Base-by-base conservation (phyloP, 768 basidiomycete species). In the Tulasnella sp. region DNA sequence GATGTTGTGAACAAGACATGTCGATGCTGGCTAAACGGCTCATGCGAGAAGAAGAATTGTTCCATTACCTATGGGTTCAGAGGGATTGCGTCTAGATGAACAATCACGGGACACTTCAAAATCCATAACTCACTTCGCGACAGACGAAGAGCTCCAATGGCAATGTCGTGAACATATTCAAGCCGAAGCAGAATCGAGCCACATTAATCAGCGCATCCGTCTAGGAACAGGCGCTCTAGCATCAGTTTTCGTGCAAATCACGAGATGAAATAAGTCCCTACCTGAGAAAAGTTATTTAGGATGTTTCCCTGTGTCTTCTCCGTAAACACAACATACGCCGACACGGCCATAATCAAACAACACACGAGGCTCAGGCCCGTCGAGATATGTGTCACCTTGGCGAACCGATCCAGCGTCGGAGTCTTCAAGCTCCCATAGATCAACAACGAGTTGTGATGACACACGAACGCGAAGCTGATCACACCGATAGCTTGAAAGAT, bases 81-180 rank as follows among this genome's bases (percentile, higher is more conserved):
- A 41, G 2, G n/a, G 11, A 51, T 32, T 56, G 19, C 38, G 34
- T 17, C 41, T 19, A 17, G 8, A 42, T n/a, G 52, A n/a, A 10
- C 27, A 48, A 32, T n/a, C 51, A 29, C 56, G 24, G 4, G 29
- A n/a, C 51, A 41, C 2, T 10, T 9, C 3, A 24, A 23, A 4
- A 34, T 26, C 29, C n/a, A 7, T 9, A 9, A 64, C 69, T 7
- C 56, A 88, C 92, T 77, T 99, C 96, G 74, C 96, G 80, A 68
- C 96, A 99, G 24, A 99, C 96, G 69, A 98, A 99, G 13, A 93
- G 75, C 67, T 99, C 96, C 42, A 99, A 76, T 0, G 96, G 96
- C 21, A 97, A 80, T 0, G 96, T 99, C 0, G 94, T 94, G 67
- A 97, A 96, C 96, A 98, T 99, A 71, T 95, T 96, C 64, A 93